Evolutionary conservation across 306 rosid genomes (phyloP), one percentile per base, ranked within the genome.

Genomic region (Delonix regia): DNA sequence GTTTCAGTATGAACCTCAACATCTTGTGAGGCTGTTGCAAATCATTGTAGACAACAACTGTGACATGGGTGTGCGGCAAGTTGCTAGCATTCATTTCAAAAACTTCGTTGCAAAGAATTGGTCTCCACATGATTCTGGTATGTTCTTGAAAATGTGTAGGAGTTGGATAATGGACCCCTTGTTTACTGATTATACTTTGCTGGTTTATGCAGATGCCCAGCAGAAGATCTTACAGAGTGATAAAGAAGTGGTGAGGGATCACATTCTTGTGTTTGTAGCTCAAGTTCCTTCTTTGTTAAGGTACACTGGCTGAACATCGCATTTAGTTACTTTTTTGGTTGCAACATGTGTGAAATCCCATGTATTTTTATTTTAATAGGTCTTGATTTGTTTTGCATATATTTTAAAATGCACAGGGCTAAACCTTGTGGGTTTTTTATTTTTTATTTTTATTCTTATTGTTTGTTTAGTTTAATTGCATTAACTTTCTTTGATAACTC

Each of bases 51-150:
- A 57, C 27, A 57, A 57, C 34, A 25, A 12, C 63, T 24, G 18
- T 57, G 63, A 57, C 34, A 57, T 57, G 63, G 63, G 63, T 24
- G 63, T 57, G 63, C 63, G 63, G 34, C 63, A 57, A 57, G 63
- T 57, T 57, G 63, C 36, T 57, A 25, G 63, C 18, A 57, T 57
- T 57, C 63, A 57, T 57, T 57, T 57, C 34, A 57, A 57, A 34
- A 57, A 57, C 63, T 57, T 57, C 18, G 25, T 57, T 12, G 63
- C 63, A 25, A 57, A 57, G 25, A 3, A 57, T 57, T 57, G 63
- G 63, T 57, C 63, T 25, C 63, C 63, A 8, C 63, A 22, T 57
- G 63, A 57, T 57, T 57, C 63, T 57, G 63, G 63, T 57, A 57
- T 12, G 63, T 25, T 24, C 36, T 22, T 57, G 63, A 10, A 12